A percentile compares a stretch with the other conserved stretches of the same genome.
Evolutionary conservation across 1,284 basidiomycete genomes (phyloP).

Genomic region (Cystobasidium sp.): DNA sequence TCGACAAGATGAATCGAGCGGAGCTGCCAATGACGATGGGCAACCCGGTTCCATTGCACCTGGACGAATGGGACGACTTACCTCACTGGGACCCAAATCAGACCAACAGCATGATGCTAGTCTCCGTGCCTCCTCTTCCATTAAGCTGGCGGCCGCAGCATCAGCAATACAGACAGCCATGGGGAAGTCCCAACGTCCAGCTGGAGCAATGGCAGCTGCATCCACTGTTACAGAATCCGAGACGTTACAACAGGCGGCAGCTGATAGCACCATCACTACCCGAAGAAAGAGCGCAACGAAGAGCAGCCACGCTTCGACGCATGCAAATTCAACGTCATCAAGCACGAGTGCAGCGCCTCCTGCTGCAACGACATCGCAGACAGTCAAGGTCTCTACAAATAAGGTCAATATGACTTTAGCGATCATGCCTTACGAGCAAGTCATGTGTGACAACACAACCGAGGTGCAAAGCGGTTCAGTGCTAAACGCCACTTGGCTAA

Average conservation of each 20-base stretch:
- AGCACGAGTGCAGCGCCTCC: constrained; percentile 18
- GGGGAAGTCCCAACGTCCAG: too few relatives aligned
- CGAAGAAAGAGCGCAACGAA: background rate
- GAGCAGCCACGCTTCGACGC: background rate
- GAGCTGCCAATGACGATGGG: background rate
- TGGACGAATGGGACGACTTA: too few relatives aligned
- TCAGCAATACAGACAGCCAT: too few relatives aligned
- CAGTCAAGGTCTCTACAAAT: background rate
- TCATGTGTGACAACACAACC: constrained; percentile 25
- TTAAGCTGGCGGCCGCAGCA: too few relatives aligned
- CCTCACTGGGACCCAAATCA: too few relatives aligned
- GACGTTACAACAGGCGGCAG: too few relatives aligned
- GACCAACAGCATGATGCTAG: too few relatives aligned
- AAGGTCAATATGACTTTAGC: constrained; percentile 42
- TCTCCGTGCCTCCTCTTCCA: too few relatives aligned
- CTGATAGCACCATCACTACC: too few relatives aligned
- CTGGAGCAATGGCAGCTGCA: constrained; percentile 9
- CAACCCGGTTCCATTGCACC: too few relatives aligned
- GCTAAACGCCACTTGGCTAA: constrained; percentile 36
- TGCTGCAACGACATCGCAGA: constrained; percentile 5
- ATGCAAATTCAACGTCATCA: constrained; percentile 29
- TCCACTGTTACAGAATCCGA: background rate
- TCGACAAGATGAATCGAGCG: background rate
- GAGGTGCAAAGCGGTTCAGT: constrained; percentile 29
- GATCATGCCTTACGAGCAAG: constrained; percentile 26